Percentiles rank a stretch among this genome's conserved stretches.
Evolutionary conservation across 2,329 filamentous ascomycete species (phyloP).

Genomic region (Botrytis squamosa): DNA sequence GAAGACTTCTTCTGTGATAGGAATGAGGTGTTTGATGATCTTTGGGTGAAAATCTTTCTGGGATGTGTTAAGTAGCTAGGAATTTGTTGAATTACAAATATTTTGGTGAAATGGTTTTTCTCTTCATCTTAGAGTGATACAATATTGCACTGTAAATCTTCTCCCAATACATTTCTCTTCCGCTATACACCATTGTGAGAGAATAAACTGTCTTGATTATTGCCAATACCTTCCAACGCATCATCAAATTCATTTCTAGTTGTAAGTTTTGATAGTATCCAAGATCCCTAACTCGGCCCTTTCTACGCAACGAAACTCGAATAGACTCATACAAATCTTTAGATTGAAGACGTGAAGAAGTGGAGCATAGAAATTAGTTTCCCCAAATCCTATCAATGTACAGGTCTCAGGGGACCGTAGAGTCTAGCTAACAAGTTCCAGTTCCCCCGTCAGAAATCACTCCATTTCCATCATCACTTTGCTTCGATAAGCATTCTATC

Average conservation of each 20-base stretch:
- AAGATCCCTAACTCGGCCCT: fast-evolving
- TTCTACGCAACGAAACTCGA: background rate
- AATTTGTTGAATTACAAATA: background rate
- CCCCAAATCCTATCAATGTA: background rate
- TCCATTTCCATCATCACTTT: background rate
- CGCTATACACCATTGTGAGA: background rate
- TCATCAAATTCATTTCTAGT: background rate
- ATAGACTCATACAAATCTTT: background rate
- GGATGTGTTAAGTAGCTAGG: background rate
- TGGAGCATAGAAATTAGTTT: background rate
- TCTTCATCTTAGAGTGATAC: background rate
- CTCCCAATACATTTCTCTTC: background rate
- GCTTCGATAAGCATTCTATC: background rate
- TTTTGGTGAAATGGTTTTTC: background rate
- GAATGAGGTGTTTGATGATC: background rate
- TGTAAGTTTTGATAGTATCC: background rate
- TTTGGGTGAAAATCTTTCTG: background rate
- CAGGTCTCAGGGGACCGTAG: background rate
- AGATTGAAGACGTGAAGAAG: background rate
- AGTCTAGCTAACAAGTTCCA: background rate
- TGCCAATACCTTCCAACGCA: background rate
- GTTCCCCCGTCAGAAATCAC: fast-evolving
- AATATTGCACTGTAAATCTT: background rate
- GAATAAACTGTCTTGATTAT: background rate
- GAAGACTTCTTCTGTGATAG: background rate